Evolutionary conservation across 148 eudicot genomes (phyloP), one percentile per base, ranked within the genome.

Genomic region (Bassia scoparia): DNA sequence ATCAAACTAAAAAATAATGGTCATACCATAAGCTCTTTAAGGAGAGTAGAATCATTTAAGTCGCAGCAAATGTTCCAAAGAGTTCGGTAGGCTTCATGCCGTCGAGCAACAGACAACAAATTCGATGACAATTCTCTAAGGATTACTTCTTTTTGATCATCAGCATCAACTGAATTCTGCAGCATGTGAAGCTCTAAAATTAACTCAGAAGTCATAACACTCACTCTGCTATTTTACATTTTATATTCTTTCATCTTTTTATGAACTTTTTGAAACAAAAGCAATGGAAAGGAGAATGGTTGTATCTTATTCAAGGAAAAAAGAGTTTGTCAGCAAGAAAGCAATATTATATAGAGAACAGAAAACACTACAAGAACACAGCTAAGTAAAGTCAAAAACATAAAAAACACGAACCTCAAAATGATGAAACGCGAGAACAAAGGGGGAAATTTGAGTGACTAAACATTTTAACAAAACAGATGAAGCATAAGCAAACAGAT

Each of bases 41-140:
- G 96, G 52, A 95, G 91, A 37, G 84, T 82, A 15, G 87, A 66
- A 85, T 95, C 93, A 85, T 87, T 86, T 65, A 89, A 86, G 77
- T 95, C 97, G 73, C 84, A 82, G 74, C 96, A 95, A 76, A 95
- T 84, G 81, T 83, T 88, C 98, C 98, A 95, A 55, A 95, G 78
- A 65, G 90, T 87, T 74, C 79, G 86, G 68, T 95, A 95, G 56
- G 89, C 90, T 68, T 88, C 93, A 79, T 95, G 97, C 61, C 88
- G 84, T 78, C 89, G 88, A 71, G 97, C 97, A 78, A 91, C 79
- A 54, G 89, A 81, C 82, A 95, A 76, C 80, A 95, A 81, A 75
- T 81, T 86, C 54, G 91, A 84, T 50, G 96, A 91, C 76, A 89
- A 83, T 53, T 84, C 78, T 78, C 85, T 79, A 49, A 88, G 74